Conservation (phyloP, 306 rosid genomes). For the cucumber (Cucumis sativus) region DNA sequence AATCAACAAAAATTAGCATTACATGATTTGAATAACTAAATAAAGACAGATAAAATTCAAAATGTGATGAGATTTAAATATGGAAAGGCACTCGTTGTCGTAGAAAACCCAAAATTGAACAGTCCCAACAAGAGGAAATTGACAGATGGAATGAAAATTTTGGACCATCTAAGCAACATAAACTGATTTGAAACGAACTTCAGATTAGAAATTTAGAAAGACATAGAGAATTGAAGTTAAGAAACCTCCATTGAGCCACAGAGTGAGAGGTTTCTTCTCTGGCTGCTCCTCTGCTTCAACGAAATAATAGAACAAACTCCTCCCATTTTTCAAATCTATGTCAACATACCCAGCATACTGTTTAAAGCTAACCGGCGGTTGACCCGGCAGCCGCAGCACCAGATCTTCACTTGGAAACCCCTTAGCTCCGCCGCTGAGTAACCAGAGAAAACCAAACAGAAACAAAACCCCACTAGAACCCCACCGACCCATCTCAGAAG, state of each 20-base stretch:
- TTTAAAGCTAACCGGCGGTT: slow-evolving; percentile 54
- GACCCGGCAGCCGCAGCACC: slow-evolving; percentile 61
- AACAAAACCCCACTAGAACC: background rate
- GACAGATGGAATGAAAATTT: background rate
- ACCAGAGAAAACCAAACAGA: slow-evolving; percentile 1
- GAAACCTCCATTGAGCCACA: slow-evolving; percentile 98
- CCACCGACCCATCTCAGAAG: background rate
- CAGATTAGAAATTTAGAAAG: background rate
- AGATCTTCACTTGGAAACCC: slow-evolving; percentile 70
- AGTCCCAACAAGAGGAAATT: background rate
- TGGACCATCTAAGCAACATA: background rate
- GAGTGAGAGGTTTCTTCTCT: slow-evolving; percentile 46
- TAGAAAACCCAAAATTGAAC: background rate
- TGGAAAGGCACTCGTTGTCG: background rate
- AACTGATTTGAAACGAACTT: background rate
- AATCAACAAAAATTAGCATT: background rate
- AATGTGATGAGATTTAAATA: background rate
- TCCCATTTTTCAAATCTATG: slow-evolving; percentile 56
- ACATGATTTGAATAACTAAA: background rate
- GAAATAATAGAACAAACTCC: slow-evolving; percentile 76
- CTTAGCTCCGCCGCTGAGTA: slow-evolving; percentile 14
- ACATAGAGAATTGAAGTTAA: background rate
- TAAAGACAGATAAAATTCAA: background rate
- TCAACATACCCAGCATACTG: slow-evolving; percentile 84
- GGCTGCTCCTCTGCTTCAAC: slow-evolving; percentile 57